Evolutionary conservation across 768 basidiomycete genomes (phyloP).

Genomic region (Dentipellis fragilis): DNA sequence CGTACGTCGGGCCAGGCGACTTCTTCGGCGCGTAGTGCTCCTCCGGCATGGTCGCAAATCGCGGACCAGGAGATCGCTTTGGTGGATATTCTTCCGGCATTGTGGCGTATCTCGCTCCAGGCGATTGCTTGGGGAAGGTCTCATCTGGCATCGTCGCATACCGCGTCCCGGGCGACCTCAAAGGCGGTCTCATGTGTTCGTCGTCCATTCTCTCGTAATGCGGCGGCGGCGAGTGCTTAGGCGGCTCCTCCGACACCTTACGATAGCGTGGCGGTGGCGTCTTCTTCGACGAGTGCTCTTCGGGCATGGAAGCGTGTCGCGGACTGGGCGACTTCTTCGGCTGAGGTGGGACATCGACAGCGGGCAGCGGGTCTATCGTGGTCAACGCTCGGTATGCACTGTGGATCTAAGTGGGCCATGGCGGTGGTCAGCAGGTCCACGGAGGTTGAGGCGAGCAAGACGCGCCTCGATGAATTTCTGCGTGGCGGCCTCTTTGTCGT

Average conservation of each 20-base stretch:
- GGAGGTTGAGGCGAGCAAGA: neutral
- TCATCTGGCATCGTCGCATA: neutral
- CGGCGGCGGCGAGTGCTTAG: neutral
- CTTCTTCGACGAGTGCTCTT: neutral
- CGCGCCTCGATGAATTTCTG: conserved; percentile 50
- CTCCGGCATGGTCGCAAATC: neutral
- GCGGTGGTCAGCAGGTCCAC: neutral
- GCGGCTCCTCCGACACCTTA: neutral
- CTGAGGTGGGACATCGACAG: neutral
- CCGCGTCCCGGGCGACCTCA: neutral
- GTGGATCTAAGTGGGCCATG: neutral
- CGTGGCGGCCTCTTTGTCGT: conserved; percentile 41
- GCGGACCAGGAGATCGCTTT: neutral
- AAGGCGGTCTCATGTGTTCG: neutral
- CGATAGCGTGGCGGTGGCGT: neutral
- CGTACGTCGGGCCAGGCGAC: no score
- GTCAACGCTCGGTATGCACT: neutral
- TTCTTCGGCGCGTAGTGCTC: neutral
- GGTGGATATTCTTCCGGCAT: neutral
- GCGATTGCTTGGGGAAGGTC: neutral
- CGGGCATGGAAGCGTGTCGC: neutral
- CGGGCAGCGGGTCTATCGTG: neutral
- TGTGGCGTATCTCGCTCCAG: neutral
- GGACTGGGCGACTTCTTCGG: neutral
- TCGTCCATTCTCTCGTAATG: neutral